Evolutionary conservation across 768 basidiomycete species (phyloP).

Genomic region (Exidia glandulosa): DNA sequence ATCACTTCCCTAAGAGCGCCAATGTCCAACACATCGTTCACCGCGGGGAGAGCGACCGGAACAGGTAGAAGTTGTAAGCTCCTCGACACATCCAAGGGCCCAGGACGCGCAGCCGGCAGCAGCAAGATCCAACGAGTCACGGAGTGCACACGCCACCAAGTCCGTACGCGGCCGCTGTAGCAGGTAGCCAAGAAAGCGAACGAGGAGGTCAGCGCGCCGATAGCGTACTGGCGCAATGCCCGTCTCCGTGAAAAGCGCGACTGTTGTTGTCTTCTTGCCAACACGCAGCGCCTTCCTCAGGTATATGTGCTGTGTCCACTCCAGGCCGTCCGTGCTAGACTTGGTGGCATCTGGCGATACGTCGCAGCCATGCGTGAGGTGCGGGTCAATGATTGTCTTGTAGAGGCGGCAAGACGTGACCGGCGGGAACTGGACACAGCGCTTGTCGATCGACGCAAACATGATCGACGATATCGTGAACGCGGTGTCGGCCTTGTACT

Average conservation of each 20-base stretch:
- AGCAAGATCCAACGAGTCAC: too few species aligned
- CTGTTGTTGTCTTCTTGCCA: conserved; percentile 6
- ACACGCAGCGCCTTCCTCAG: conserved; percentile 14
- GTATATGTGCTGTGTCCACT: conserved; percentile 11
- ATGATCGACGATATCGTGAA: conserved; percentile 6
- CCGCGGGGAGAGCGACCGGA: too few species aligned
- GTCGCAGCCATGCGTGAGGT: conserved; percentile 8
- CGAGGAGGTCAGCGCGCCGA: conserved; percentile 8
- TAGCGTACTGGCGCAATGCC: conserved; percentile 14
- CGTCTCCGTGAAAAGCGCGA: conserved; percentile 16
- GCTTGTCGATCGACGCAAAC: too few species aligned
- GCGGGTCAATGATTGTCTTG: conserved; percentile 10
- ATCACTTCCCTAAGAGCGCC: too few species aligned
- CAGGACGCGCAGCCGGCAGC: too few species aligned
- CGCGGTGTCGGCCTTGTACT: conserved; percentile 10
- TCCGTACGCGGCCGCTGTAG: too few species aligned
- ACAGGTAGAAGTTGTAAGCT: too few species aligned
- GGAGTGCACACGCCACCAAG: too few species aligned
- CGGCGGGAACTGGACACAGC: neutral
- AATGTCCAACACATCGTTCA: too few species aligned
- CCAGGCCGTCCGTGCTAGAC: conserved; percentile 4
- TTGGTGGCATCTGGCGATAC: conserved; percentile 5
- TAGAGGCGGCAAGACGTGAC: conserved; percentile 4
- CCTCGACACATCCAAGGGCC: too few species aligned
- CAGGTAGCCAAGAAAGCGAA: conserved; percentile 12